A percentile compares a stretch with the other conserved stretches of the same genome.
These are phyloP conservation scores for Trichophyton verrucosum DNA, from an alignment of 2,329 filamentous ascomycete species.

Conservation along the genomic window DNA sequence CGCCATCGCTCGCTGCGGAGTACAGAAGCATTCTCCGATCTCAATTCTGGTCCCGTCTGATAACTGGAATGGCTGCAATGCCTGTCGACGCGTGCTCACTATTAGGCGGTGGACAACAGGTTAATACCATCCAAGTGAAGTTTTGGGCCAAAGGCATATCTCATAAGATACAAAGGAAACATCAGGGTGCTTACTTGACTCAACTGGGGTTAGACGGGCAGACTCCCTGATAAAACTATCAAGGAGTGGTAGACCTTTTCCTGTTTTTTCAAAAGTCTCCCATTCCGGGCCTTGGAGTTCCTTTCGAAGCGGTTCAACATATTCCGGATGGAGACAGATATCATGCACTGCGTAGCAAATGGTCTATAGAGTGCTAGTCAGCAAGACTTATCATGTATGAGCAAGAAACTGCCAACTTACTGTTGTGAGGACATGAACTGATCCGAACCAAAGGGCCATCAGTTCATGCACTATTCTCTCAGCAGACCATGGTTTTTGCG, in stretches of 20 bases:
- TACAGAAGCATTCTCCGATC: not conserved
- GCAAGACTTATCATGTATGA: not conserved
- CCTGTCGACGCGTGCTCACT: not conserved
- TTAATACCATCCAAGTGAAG: not conserved
- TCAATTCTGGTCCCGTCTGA: not conserved
- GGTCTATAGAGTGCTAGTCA: not conserved
- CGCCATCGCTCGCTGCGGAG: not conserved
- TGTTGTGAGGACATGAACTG: not conserved
- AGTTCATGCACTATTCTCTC: not conserved
- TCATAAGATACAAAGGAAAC: not conserved
- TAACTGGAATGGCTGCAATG: not conserved
- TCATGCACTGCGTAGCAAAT: not conserved
- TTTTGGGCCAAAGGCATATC: too few species aligned
- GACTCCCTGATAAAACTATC: not conserved
- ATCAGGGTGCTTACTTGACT: not conserved
- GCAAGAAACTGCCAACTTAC: not conserved
- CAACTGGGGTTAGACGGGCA: not conserved
- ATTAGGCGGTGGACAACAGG: not conserved
- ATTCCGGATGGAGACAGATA: not conserved
- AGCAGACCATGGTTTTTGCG: not conserved
- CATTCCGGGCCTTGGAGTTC: not conserved
- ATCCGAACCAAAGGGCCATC: conserved; percentile 1
- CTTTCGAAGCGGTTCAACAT: not conserved
- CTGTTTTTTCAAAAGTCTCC: not conserved
- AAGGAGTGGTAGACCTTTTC: not conserved